phyloP scores from a whole-genome alignment of 768 basidiomycete species.

The Suillus sp. region DNA sequence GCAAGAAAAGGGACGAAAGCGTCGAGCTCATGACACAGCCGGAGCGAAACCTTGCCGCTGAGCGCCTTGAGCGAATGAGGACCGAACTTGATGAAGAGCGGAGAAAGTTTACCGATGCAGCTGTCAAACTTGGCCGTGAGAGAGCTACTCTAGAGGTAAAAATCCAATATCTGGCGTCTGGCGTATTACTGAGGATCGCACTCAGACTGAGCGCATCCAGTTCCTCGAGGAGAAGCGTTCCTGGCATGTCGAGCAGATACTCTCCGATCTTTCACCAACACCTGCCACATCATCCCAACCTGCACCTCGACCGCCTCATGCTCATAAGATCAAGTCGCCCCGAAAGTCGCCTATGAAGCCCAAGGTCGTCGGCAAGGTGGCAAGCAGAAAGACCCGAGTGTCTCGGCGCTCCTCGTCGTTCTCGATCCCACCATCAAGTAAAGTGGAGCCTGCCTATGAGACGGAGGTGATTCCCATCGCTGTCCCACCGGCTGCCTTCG shows the following conservation, averaged over 20 bases:
- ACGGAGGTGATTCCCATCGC: constrained; percentile 49
- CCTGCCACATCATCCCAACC: constrained; percentile 31
- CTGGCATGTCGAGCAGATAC: constrained; percentile 70
- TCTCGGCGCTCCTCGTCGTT: constrained; percentile 49
- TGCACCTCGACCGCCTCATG: constrained; percentile 30
- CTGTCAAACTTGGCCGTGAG: constrained; percentile 64
- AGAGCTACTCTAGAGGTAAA: constrained; percentile 66
- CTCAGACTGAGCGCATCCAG: constrained; percentile 60
- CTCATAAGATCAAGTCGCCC: constrained; percentile 35
- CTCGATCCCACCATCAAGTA: constrained; percentile 37
- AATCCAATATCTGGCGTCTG: constrained; percentile 10
- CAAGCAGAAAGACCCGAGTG: constrained; percentile 46
- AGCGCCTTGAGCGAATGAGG: constrained; percentile 52
- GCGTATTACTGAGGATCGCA: constrained; percentile 11
- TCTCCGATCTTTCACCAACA: constrained; percentile 56
- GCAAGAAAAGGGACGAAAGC: constrained; percentile 43
- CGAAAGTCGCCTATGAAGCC: constrained; percentile 49
- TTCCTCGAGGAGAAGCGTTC: constrained; percentile 71
- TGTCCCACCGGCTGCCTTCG: constrained; percentile 27
- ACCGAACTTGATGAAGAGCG: constrained; percentile 67
- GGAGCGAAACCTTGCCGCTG: constrained; percentile 53
- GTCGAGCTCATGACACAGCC: constrained; percentile 57
- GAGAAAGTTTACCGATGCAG: constrained; percentile 62
- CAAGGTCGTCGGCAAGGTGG: constrained; percentile 49
- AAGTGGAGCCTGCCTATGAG: constrained; percentile 49